Percentiles rank a stretch among this genome's conserved stretches.
These are phyloP conservation scores for Pseudohalonectria lignicola DNA, from an alignment of 2,329 filamentous ascomycete species.

Conservation along the genomic window DNA sequence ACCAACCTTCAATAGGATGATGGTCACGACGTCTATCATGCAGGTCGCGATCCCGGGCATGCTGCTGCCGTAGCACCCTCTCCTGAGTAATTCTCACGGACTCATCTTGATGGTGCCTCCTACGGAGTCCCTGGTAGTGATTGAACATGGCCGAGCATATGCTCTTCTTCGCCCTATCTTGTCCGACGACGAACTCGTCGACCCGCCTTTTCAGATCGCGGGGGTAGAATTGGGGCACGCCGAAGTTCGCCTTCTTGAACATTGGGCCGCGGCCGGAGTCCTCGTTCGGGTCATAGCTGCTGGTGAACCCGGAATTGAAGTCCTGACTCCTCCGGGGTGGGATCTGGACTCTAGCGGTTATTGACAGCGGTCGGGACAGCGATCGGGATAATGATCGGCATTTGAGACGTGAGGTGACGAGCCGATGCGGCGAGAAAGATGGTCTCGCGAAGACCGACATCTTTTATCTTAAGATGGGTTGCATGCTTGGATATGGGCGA, in stretches of 20 bases:
- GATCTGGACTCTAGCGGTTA: slow-evolving; percentile 14
- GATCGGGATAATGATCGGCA: background rate
- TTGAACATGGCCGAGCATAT: slow-evolving; percentile 92
- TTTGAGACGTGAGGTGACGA: background rate
- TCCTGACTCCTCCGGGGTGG: slow-evolving; percentile 30
- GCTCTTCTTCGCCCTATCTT: slow-evolving; percentile 89
- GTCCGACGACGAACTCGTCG: slow-evolving; percentile 92
- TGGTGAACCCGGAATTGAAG: slow-evolving; percentile 47
- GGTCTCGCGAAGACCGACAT: slow-evolving; percentile 8
- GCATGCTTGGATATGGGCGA: too few species aligned
- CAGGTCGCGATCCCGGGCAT: slow-evolving; percentile 54
- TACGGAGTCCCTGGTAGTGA: slow-evolving; percentile 81
- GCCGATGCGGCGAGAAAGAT: slow-evolving; percentile 3
- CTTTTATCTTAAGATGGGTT: background rate
- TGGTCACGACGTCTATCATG: slow-evolving; percentile 43
- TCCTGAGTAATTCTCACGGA: slow-evolving; percentile 45
- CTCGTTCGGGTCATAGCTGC: slow-evolving; percentile 43
- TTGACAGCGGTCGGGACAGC: slow-evolving; percentile 15
- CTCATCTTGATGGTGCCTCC: slow-evolving; percentile 68
- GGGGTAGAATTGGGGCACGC: slow-evolving; percentile 53
- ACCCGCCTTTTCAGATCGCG: slow-evolving; percentile 75
- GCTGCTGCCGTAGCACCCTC: slow-evolving; percentile 59
- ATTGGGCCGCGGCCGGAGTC: slow-evolving; percentile 47
- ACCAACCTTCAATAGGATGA: slow-evolving; percentile 72
- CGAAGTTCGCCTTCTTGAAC: slow-evolving; percentile 45